Evolutionary conservation across 306 rosid genomes (phyloP).

Genomic region (Pyrus pyrifolia): DNA sequence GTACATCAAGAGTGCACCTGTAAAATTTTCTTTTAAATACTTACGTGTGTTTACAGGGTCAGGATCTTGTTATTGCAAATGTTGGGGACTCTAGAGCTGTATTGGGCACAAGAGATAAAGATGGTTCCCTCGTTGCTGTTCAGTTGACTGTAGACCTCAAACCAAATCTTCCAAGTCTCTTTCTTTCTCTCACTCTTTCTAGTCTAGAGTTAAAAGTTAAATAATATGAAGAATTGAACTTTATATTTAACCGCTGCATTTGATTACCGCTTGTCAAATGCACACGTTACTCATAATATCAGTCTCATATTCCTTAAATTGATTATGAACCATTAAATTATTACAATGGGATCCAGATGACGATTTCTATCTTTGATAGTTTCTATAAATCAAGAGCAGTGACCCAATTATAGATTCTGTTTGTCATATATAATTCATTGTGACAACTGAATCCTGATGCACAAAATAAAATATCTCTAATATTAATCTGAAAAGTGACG

Average conservation of each 20-base stretch:
- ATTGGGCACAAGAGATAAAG: constrained; percentile 50
- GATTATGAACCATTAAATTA: neutral
- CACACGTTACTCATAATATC: neutral
- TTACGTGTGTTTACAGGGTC: constrained; percentile 40
- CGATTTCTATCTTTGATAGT: neutral
- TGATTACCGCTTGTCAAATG: neutral
- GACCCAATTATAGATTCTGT: neutral
- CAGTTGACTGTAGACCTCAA: constrained; percentile 81
- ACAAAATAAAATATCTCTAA: neutral
- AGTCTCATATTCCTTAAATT: neutral
- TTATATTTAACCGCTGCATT: neutral
- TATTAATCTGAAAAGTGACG: neutral
- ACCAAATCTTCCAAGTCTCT: constrained; percentile 74
- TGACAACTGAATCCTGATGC: neutral
- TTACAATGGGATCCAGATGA: neutral
- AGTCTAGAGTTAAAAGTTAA: neutral
- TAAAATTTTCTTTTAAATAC: neutral
- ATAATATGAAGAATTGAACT: neutral
- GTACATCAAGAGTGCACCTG: neutral
- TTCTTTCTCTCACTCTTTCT: neutral
- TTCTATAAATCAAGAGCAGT: neutral
- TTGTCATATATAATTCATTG: neutral
- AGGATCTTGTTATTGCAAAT: constrained; percentile 58
- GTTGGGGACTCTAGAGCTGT: constrained; percentile 68
- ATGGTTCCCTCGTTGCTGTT: constrained; percentile 40